Base-by-base conservation (phyloP, 1,284 basidiomycete species). In the Polyporus tsugae region DNA sequence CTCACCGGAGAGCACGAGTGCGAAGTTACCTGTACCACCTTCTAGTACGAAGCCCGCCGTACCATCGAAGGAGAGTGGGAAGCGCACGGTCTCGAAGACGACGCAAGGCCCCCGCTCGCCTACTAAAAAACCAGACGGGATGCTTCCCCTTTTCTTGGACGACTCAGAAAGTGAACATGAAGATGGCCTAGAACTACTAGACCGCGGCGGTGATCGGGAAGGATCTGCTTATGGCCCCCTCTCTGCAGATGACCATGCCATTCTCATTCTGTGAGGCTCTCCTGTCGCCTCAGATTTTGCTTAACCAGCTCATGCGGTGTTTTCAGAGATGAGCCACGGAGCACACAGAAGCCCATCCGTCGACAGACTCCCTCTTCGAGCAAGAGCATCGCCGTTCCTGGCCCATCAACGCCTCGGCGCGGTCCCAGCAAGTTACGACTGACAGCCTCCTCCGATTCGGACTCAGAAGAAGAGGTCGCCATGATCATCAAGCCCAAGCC, bases 181-280 rank as follows among this genome's bases (percentile, higher is more conserved):
- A 5, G 61, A 65, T 3, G 59, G 49, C 29, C 25, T 81, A 10
- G 41, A 66, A 2, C 9, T 11, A 2, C 9, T 11, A 11, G 41
- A 33, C 6, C 60, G 10, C 41, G 29, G 10, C 15, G n/a, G 13
- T 58, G 57, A 10, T 36, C 3, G 22, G 5, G 57, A 39, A 19
- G 57, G 19, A 1, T 9, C 11, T 6, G 13, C 9, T 2, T 11
- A 46, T 33, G 71, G 69, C n/a, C 69, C 69, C 2, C 71, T 69
- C 29, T 41, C 58, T 4, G 17, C 55, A 7, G 64, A 74, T 66
- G 83, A 85, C 62, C 82, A 81, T 19, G 82, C 82, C 6, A 82
- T 87, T 52, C 80, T 89, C 29, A 75, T 82, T 19, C 75, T 87
- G 86, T 89, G 74, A 69, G 87, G 75, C n/a, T 15, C 35, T 25